Evolutionary conservation across 2,329 filamentous ascomycete genomes (phyloP).

Genomic region (Penicillium sp.): DNA sequence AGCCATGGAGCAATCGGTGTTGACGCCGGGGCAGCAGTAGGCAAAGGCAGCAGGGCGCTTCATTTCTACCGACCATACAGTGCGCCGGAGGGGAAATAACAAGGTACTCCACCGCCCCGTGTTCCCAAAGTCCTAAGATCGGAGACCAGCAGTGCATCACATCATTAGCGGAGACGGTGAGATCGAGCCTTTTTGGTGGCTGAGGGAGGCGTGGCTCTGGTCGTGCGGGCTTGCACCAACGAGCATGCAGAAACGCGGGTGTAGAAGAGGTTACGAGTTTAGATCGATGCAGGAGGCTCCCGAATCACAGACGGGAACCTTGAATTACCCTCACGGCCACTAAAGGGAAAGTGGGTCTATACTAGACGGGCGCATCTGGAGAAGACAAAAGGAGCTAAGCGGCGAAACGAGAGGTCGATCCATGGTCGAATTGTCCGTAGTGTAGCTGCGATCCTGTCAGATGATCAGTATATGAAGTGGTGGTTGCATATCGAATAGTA

Average conservation of each 20-base stretch:
- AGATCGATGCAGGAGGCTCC: conserved; percentile 28
- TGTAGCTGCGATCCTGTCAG: not conserved
- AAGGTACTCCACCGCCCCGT: conserved; percentile 14
- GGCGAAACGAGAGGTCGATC: conserved; percentile 1
- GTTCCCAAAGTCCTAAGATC: conserved; percentile 20
- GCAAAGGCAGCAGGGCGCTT: conserved; percentile 31
- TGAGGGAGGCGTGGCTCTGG: conserved; percentile 24
- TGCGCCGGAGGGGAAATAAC: conserved; percentile 6
- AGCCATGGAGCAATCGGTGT: conserved; percentile 29
- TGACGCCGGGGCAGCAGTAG: conserved; percentile 25
- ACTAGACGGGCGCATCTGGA: conserved; percentile 9
- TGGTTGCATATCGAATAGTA: not conserved
- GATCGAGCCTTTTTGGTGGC: conserved; percentile 32
- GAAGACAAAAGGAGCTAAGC: conserved; percentile 2
- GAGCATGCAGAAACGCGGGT: conserved; percentile 28
- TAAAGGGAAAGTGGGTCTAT: conserved; percentile 13
- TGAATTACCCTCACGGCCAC: conserved; percentile 12
- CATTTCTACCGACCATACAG: conserved; percentile 30
- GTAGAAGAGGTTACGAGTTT: conserved; percentile 20
- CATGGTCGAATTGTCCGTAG: not conserved
- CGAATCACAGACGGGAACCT: conserved; percentile 27
- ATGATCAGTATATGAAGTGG: too few species aligned
- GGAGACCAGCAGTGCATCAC: conserved; percentile 22
- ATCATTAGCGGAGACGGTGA: conserved; percentile 35
- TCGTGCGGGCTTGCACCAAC: conserved; percentile 30